Percentiles rank a stretch among this genome's conserved stretches.
phyloP scores from a whole-genome alignment of 2,329 filamentous ascomycete species.

The Fusarium nematophilum region DNA sequence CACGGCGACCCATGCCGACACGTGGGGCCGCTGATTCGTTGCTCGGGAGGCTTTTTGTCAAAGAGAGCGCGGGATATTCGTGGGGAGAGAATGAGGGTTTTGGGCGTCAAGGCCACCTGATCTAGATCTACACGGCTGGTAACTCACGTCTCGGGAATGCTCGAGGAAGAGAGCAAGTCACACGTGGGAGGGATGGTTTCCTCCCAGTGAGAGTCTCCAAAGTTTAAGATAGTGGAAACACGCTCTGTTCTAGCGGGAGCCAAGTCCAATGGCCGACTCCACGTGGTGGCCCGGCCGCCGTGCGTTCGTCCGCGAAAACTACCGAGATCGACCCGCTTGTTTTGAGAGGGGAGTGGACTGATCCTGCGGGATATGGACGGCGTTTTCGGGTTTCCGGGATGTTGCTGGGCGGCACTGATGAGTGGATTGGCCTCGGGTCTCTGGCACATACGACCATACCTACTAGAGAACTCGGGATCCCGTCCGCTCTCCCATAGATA shows the following conservation, averaged over 20 bases:
- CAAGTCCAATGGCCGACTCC: slow-evolving; percentile 39
- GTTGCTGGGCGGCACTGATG: background rate
- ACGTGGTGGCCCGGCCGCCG: slow-evolving; percentile 32
- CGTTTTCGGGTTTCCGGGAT: background rate
- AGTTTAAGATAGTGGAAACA: slow-evolving; percentile 3
- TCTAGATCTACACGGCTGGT: slow-evolving; percentile 18
- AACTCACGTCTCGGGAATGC: background rate
- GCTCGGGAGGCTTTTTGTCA: slow-evolving; percentile 9
- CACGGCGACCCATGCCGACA: slow-evolving; percentile 30
- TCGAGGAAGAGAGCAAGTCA: background rate
- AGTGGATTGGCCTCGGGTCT: too few relatives aligned
- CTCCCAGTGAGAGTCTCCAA: background rate
- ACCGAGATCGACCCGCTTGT: slow-evolving; percentile 5
- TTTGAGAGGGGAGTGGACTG: background rate
- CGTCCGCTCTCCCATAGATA: too few relatives aligned
- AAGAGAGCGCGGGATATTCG: slow-evolving; percentile 13
- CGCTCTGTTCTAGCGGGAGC: slow-evolving; percentile 7
- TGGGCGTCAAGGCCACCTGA: background rate
- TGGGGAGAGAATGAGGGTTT: background rate
- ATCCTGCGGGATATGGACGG: background rate
- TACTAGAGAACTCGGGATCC: too few relatives aligned
- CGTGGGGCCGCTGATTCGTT: slow-evolving; percentile 48
- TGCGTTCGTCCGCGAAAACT: slow-evolving; percentile 27
- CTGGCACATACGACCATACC: too few relatives aligned
- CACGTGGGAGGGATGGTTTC: slow-evolving; percentile 24